A percentile compares a stretch with the other conserved stretches of the same genome.
Evolutionary conservation across 768 basidiomycete genomes (phyloP).

Genomic region (Cubamyces lactineus): DNA sequence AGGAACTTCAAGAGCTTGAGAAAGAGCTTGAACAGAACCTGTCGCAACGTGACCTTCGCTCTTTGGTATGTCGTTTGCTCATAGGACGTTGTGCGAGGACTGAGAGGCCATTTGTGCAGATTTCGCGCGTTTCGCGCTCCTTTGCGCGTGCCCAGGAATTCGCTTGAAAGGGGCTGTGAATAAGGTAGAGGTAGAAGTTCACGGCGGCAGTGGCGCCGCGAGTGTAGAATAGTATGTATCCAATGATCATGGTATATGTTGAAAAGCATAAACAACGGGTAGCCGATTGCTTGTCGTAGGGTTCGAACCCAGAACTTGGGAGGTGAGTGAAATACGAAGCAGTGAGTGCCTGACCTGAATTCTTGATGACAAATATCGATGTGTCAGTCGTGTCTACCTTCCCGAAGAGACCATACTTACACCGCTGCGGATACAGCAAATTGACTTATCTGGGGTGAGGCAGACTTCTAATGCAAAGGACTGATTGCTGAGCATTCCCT

Average conservation of each 20-base stretch:
- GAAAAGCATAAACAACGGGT: no score
- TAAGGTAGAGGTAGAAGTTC: background rate
- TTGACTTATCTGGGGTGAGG: no score
- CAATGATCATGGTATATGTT: background rate
- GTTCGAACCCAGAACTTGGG: no score
- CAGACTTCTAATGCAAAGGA: no score
- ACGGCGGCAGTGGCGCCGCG: background rate
- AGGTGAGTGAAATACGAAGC: no score
- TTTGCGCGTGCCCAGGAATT: background rate
- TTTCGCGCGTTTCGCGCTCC: background rate
- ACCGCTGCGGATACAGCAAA: no score
- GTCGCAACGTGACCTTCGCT: background rate
- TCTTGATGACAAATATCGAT: no score
- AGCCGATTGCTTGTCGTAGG: no score
- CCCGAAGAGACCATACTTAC: no score
- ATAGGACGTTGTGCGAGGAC: background rate
- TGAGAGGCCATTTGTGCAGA: background rate
- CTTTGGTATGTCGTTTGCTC: background rate
- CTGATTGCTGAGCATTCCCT: no score
- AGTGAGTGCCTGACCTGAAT: background rate
- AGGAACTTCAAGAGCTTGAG: slow-evolving; percentile 6
- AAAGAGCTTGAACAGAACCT: background rate
- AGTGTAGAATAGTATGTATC: slow-evolving; percentile 5
- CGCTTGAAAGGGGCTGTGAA: background rate
- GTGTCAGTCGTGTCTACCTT: no score